Percentiles rank a stretch among this genome's conserved stretches.
phyloP scores from a whole-genome alignment of 2,329 filamentous ascomycete genomes.

The Colletotrichum endophyticum region DNA sequence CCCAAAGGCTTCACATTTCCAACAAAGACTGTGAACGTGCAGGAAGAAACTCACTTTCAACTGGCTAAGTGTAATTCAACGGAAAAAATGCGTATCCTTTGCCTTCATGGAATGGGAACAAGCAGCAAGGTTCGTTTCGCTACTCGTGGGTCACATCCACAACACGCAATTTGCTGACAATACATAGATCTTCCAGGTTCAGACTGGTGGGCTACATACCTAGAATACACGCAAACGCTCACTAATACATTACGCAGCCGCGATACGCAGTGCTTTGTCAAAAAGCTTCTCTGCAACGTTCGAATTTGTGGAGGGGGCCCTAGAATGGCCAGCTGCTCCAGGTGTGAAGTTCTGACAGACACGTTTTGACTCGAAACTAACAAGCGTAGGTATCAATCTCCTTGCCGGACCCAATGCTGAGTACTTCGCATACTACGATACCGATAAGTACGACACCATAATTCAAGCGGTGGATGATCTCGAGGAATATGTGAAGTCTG shows the following conservation, averaged over 20 bases:
- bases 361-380: neutral
- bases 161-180: neutral
- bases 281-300: neutral
- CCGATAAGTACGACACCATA: neutral
- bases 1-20: neutral
- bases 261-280: neutral
- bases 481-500: neutral
- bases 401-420: neutral
- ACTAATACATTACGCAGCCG: neutral
- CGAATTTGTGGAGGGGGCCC: neutral
- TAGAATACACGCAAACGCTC: neutral
- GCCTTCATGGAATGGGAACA: neutral
- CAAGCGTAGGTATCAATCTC: neutral
- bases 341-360: neutral
- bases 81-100: neutral
- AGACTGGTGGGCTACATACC: neutral
- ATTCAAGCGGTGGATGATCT: neutral
- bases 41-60: neutral
- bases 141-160: fast-evolving
- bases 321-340: neutral
- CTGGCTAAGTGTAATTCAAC: neutral
- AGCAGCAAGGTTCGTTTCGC: neutral
- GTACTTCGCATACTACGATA: neutral
- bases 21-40: neutral
- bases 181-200: neutral